phyloP scores from a whole-genome alignment of 169 alveolate genomes.

The Plasmodium malariae region DNA sequence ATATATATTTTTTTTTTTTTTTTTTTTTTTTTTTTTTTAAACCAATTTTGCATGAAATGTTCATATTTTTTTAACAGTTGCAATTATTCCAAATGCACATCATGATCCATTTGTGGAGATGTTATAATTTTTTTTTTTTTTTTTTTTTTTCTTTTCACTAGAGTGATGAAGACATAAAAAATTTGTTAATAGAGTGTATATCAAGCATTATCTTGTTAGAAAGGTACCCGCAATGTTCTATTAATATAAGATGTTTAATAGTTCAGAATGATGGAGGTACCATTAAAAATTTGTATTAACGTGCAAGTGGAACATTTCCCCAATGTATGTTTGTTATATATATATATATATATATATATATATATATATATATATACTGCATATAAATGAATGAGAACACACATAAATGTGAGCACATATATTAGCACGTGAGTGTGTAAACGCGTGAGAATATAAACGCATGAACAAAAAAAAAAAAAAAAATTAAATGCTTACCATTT shows the following conservation, averaged over 20 bases:
- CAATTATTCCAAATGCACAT: background rate
- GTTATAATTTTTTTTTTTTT: slow-evolving; percentile 1
- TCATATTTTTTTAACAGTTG: background rate
- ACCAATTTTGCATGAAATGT: background rate
- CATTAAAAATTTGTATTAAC: background rate
- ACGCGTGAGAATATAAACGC: slow-evolving; percentile 13
- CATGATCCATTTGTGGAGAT: background rate
- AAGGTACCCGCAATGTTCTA: slow-evolving; percentile 62
- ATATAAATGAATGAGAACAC: background rate
- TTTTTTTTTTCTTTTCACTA: background rate
- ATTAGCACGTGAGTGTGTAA: background rate
- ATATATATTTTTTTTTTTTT: background rate
- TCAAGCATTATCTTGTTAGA: slow-evolving; percentile 41
- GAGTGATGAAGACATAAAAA: slow-evolving; percentile 62
- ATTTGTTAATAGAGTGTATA: slow-evolving; percentile 44
- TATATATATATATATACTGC: background rate
- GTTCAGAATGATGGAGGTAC: slow-evolving; percentile 72
- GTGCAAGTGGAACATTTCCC: background rate
- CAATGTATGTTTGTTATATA: too few relatives aligned
- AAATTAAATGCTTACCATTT: background rate
- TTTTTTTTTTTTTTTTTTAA: slow-evolving; percentile 23
- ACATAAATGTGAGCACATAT: background rate
- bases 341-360: too few relatives aligned
- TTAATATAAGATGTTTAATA: slow-evolving; percentile 52
- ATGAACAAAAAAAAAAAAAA: too few relatives aligned